Conservation (phyloP, 805 yeast genomes). For the Starmerella stigmatis region DNA sequence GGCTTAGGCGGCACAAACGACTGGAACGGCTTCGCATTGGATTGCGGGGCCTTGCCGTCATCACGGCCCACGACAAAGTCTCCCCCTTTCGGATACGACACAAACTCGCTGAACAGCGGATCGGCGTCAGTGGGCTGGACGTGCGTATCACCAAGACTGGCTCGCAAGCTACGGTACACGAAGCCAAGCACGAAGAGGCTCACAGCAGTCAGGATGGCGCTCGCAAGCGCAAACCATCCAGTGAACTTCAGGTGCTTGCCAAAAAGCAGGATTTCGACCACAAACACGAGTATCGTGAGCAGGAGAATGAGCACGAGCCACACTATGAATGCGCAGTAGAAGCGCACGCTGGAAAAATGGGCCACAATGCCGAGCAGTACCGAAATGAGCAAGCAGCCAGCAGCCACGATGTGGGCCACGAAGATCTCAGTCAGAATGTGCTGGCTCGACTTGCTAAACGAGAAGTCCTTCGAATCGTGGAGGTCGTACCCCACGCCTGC, state of each 20-base stretch:
- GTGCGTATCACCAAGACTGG: conserved; percentile 29
- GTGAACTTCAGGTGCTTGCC: conserved; percentile 65
- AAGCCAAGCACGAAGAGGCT: conserved; percentile 59
- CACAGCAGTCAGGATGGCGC: conserved; percentile 55
- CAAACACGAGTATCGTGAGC: conserved; percentile 57
- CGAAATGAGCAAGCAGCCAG: conserved; percentile 43
- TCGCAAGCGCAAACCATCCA: conserved; percentile 73
- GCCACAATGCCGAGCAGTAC: conserved; percentile 36
- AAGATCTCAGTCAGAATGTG: conserved; percentile 46
- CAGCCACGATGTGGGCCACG: conserved; percentile 57
- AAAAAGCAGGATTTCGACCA: conserved; percentile 73
- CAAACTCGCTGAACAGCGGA: conserved; percentile 7
- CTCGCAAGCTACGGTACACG: conserved; percentile 49
- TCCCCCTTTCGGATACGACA: conserved; percentile 1
- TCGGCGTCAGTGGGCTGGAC: conserved; percentile 5
- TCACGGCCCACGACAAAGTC: conserved; percentile 16
- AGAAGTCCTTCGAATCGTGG: conserved; percentile 33
- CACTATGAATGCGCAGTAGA: conserved; percentile 43
- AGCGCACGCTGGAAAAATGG: conserved; percentile 35
- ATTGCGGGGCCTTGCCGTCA: conserved; percentile 18
- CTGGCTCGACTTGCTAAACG: conserved; percentile 52
- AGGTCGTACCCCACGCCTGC: conserved; percentile 18
- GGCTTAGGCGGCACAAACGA: conserved; percentile 8
- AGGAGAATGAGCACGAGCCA: conserved; percentile 61
- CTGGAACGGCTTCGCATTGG: conserved; percentile 5